A percentile compares a stretch with the other conserved stretches of the same genome.
These are phyloP conservation scores for Boletus barrowsii DNA, from an alignment of 768 basidiomycete species.

Conservation along the genomic window DNA sequence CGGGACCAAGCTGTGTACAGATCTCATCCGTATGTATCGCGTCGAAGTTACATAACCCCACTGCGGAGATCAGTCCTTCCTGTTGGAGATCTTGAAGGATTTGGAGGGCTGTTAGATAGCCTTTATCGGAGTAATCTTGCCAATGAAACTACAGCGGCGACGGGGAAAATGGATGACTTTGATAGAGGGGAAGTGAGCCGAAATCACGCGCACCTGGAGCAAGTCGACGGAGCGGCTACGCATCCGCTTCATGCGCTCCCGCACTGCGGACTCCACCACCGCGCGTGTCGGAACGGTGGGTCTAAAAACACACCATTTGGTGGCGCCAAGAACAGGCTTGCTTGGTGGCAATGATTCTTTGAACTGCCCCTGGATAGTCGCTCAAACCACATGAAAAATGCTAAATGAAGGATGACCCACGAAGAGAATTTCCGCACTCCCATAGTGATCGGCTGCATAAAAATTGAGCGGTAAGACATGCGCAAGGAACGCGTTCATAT, in stretches of 20 bases:
- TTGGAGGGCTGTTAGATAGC: slow-evolving; percentile 46
- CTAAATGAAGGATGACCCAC: slow-evolving; percentile 39
- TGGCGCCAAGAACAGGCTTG: slow-evolving; percentile 60
- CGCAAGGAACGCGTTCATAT: not conserved
- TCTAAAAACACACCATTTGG: slow-evolving; percentile 85
- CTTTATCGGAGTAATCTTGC: slow-evolving; percentile 60
- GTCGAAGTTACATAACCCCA: slow-evolving; percentile 85
- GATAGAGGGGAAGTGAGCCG: not conserved
- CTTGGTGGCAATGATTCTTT: slow-evolving; percentile 42
- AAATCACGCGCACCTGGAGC: slow-evolving; percentile 52
- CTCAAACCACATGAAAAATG: not conserved
- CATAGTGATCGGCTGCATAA: slow-evolving; percentile 78
- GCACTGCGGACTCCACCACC: slow-evolving; percentile 59
- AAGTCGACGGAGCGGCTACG: slow-evolving; percentile 58
- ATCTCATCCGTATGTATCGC: slow-evolving; percentile 73
- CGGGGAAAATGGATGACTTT: not conserved
- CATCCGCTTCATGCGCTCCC: slow-evolving; percentile 72
- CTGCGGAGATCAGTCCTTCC: slow-evolving; percentile 56
- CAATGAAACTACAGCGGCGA: slow-evolving; percentile 61
- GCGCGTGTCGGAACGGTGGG: slow-evolving; percentile 46
- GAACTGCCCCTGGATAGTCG: slow-evolving; percentile 61
- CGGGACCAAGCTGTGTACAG: slow-evolving; percentile 68
- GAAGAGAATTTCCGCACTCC: slow-evolving; percentile 77
- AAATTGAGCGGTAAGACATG: slow-evolving; percentile 9
- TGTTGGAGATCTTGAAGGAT: slow-evolving; percentile 57